These are phyloP conservation scores for Bimuria novae-zelandiae DNA, from an alignment of 2,329 filamentous ascomycete genomes.

Conservation along the genomic window DNA sequence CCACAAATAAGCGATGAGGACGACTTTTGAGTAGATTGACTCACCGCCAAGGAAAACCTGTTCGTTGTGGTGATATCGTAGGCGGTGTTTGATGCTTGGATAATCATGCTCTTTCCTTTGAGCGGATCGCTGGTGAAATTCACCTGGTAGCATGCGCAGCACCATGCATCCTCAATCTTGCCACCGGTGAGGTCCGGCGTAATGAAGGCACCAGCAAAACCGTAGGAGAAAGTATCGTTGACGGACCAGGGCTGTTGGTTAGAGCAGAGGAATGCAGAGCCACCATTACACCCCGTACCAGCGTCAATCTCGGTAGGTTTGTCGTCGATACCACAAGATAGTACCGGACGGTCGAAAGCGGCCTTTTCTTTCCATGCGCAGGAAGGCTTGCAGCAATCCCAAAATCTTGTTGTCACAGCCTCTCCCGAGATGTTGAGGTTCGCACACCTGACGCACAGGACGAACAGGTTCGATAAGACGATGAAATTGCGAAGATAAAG, in stretches of 20 bases:
- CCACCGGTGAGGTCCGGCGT: constrained; percentile 37
- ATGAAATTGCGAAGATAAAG: constrained; percentile 35
- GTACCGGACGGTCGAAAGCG: constrained; percentile 55
- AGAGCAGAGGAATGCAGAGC: constrained; percentile 61
- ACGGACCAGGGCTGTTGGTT: constrained; percentile 67
- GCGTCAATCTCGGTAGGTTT: constrained; percentile 56
- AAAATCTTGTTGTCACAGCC: constrained; percentile 44
- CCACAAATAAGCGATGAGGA: constrained; percentile 15
- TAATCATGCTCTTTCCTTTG: constrained; percentile 65
- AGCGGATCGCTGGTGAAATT: constrained; percentile 62
- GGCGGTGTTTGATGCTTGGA: constrained; percentile 67
- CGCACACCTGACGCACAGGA: constrained; percentile 22
- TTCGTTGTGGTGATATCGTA: constrained; percentile 42
- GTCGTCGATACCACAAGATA: constrained; percentile 61
- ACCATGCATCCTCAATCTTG: constrained; percentile 64
- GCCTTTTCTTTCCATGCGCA: constrained; percentile 66
- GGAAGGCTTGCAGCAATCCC: constrained; percentile 73
- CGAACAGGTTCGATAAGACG: constrained; percentile 30
- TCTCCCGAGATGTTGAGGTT: constrained; percentile 36
- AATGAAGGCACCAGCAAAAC: constrained; percentile 66
- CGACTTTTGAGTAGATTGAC: constrained; percentile 8
- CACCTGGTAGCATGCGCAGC: constrained; percentile 68
- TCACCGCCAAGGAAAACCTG: constrained; percentile 44
- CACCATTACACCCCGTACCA: constrained; percentile 60
- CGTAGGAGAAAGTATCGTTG: constrained; percentile 63